Evolutionary conservation across 2,329 filamentous ascomycete species (phyloP), one percentile per base, ranked within the genome.

Genomic region (Sporothrix dimorphospora): DNA sequence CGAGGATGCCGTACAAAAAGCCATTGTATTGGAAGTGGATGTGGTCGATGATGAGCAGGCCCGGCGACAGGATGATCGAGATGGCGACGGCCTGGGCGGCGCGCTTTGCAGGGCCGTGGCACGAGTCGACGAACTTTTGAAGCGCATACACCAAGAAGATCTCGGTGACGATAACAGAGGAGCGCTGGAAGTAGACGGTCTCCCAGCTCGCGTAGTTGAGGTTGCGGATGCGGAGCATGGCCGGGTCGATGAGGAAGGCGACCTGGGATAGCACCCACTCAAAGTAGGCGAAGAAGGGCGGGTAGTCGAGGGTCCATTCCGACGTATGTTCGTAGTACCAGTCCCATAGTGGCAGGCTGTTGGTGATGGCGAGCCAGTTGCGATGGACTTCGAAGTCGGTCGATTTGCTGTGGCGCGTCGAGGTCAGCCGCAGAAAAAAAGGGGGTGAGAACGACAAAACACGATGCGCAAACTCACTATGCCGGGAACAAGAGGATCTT

Each of bases 11-110:
- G 80, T 98, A 99, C 82, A 99, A 89, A 82, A 94, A 94, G 53
- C 96, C 95, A 83, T 99, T 99, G 84, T 99, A 99, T 84, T 99
- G 96, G 81, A 99, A 99, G 81, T 98, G 94, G 75, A 98, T 95
- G 80, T 99, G 96, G 79, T 99, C 96, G 80, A 99, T 98, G 79
- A 99, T 97, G 73, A 99, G 86, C 47, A 99, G 88, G 1, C 95
- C 96, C 0, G 96, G 96, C 0, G 94, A 98, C 14, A 98, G 88
- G 3, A 98, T 84, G 73, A 99, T 90, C 0, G 95, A 98, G 71
- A 98, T 86, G 30, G 94, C 94, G 63, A 92, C 93, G 30, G 92
- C 93, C 79, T 98, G 94, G 12, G 94, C 92, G 65, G 93, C 90
- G 59, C 89, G 90, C 78, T 90, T 94, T n/a, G 88, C 88, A 2